phyloP scores from a whole-genome alignment of 768 basidiomycete genomes.

The Tubosaeta brunneosetosa region DNA sequence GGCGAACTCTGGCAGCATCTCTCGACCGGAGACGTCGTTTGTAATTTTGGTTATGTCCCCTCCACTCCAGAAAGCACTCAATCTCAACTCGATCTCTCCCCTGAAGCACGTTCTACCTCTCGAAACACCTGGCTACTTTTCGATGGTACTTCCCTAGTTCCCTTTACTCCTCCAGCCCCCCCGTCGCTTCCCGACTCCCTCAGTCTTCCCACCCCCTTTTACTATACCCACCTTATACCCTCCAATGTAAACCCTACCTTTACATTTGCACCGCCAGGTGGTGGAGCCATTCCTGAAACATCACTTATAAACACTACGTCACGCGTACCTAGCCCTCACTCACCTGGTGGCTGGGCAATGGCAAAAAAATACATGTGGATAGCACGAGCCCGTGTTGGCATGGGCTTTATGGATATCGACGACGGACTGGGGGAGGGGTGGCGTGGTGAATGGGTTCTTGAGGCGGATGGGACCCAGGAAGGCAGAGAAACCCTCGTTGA shows the following conservation, averaged over 20 bases:
- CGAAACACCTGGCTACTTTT: slow-evolving; percentile 68
- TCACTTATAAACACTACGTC: slow-evolving; percentile 36
- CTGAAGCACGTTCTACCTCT: slow-evolving; percentile 17
- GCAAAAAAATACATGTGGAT: slow-evolving; percentile 67
- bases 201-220: slow-evolving; percentile 68
- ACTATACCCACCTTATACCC: slow-evolving; percentile 65
- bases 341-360: slow-evolving; percentile 53
- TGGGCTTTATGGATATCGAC: slow-evolving; percentile 32
- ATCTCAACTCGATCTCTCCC: slow-evolving; percentile 15
- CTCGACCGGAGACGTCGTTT: slow-evolving; percentile 73
- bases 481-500: slow-evolving; percentile 54
- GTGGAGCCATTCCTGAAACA: slow-evolving; percentile 41
- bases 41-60: slow-evolving; percentile 77
- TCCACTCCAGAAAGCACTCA: slow-evolving; percentile 30
- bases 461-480: slow-evolving; percentile 71
- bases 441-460: slow-evolving; percentile 76
- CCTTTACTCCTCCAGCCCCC: slow-evolving; percentile 51
- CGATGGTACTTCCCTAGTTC: slow-evolving; percentile 57
- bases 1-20: slow-evolving; percentile 70
- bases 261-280: slow-evolving; percentile 25
- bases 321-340: slow-evolving; percentile 55
- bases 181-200: slow-evolving; percentile 54
- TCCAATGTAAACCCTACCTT: slow-evolving; percentile 24
- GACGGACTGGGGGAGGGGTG: slow-evolving; percentile 60
- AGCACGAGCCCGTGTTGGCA: slow-evolving; percentile 42